Evolutionary conservation across 2,329 filamentous ascomycete species (phyloP), one percentile per base, ranked within the genome.

Genomic region (Ophiostoma perfectum): DNA sequence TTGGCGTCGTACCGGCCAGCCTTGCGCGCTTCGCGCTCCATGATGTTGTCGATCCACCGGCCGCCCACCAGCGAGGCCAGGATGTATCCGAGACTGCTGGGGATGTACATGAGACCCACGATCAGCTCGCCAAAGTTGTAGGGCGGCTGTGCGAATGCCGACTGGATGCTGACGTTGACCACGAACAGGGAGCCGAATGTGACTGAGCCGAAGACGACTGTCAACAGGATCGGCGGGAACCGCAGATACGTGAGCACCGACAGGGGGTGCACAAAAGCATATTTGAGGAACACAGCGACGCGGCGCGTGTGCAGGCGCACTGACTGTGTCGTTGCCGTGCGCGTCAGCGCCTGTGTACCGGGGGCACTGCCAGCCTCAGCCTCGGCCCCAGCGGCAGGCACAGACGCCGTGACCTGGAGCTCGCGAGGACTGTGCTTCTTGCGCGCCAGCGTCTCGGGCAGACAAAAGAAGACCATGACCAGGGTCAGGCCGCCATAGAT

Each of bases 21-120:
- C 71, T 83, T 88, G n/a, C 79, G 80, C 0, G 92, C 92, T 77
- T 92, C 89, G 27, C 90, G 85, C 44, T 85, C 82, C 92, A 95
- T 95, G 77, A 95, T 94, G 18, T 78, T 78, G 76, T 96, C 92
- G 73, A 91, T 89, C 92, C 91, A 95, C 58, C 81, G 82, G 0
- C 91, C 92, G 55, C 91, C 90, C 47, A 91, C 78, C 1, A 91
- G 73, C 58, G 89, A 90, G 0, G 88, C 84, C 5, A 86, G 71
- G 63, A 93, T 79, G 77, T 94, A 95, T 4, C 92, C 92, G 5
- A 91, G 70, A 0, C 89, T 90, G 55, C 86, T 86, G 0, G 91
- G 90, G n/a, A 94, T 84, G 76, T 95, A 95, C 36, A 93, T 80
- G 47, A 92, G 79, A 11, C 92, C 92, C 67, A 95, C 80, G 66